Percentiles rank a stretch among this genome's conserved stretches.
These are phyloP conservation scores for Tolypocladium album DNA, from an alignment of 2,329 filamentous ascomycete species.

Conservation along the genomic window DNA sequence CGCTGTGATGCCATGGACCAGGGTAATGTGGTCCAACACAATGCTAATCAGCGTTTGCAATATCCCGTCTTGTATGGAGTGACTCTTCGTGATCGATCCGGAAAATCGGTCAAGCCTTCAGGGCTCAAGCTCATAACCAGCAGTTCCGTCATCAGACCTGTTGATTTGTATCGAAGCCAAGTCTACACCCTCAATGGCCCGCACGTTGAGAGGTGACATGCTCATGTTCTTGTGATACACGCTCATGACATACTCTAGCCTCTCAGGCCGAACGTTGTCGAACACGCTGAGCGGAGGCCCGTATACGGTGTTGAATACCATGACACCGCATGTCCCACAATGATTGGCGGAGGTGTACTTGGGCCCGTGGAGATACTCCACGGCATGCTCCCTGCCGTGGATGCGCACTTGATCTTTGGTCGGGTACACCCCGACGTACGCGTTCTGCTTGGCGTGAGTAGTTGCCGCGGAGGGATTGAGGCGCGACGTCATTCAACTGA, in stretches of 20 bases:
- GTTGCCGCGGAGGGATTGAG: neutral
- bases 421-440: constrained; percentile 17
- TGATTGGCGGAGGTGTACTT: constrained; percentile 9
- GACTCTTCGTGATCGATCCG: neutral
- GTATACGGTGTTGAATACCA: constrained; percentile 15
- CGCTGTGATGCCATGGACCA: neutral
- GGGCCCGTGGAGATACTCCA: constrained; percentile 12
- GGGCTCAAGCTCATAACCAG: constrained; percentile 9
- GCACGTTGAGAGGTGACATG: constrained; percentile 14
- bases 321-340: constrained; percentile 19
- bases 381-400: constrained; percentile 11
- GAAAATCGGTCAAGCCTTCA: neutral
- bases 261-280: constrained; percentile 13
- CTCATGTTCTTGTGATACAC: constrained; percentile 12
- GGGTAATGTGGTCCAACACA: neutral
- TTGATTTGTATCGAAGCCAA: constrained; percentile 3
- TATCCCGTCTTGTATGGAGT: neutral
- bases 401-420: constrained; percentile 15
- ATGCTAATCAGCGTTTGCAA: neutral
- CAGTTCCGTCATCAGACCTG: constrained; percentile 12
- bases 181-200: constrained; percentile 11
- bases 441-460: constrained; percentile 8
- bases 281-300: constrained; percentile 17
- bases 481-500: constrained; percentile 1
- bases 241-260: constrained; percentile 9